Evolutionary conservation across 169 alveolate species (phyloP), one percentile per base, ranked within the genome.

Genomic region (Plasmodium billcollinsi): DNA sequence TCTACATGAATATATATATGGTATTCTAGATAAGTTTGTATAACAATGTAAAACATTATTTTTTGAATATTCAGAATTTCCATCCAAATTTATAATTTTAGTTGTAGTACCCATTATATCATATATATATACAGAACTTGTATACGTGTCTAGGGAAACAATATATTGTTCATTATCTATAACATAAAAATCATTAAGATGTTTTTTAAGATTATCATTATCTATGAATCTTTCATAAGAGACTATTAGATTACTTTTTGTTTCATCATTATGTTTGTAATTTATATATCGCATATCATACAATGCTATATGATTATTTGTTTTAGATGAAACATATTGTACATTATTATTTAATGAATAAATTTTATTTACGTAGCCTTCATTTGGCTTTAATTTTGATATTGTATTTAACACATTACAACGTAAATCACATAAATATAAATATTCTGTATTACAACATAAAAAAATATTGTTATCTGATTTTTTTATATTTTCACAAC

Each of bases 271-370:
- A 67, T 71, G 59, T 92, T 86, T 76, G 39, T 70, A 73, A 50
- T 73, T 58, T 52, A 69, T 20, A 26, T 69, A 76, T n/a, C 88
- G 88, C 75, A 73, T 75, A 80, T 74, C 88, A 45, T 88, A 78
- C 21, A 88, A 74, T 18, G 89, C 88, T 71, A 90, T 92, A 73
- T 92, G 91, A 58, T 88, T 88, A 73, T 76, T 70, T 24, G 91
- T 63, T 52, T 63, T 80, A 63, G 91, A 78, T 88, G 88, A 83
- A 45, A 50, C 70, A 69, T 89, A 90, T 76, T 93, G 93, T 83
- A 63, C 88, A 54, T 59, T 93, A 61, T 72, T 92, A 63, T 29
- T 88, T 75, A 75, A 66, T 69, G 88, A 59, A 74, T 88, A 67
- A 58, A 75, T 70, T 75, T 88, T 88, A 88, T 70, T 88, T 67